A percentile compares a stretch with the other conserved stretches of the same genome.
These are phyloP conservation scores for Rubia tinctorum DNA, from an alignment of 305 asterid genomes.

Conservation along the genomic window DNA sequence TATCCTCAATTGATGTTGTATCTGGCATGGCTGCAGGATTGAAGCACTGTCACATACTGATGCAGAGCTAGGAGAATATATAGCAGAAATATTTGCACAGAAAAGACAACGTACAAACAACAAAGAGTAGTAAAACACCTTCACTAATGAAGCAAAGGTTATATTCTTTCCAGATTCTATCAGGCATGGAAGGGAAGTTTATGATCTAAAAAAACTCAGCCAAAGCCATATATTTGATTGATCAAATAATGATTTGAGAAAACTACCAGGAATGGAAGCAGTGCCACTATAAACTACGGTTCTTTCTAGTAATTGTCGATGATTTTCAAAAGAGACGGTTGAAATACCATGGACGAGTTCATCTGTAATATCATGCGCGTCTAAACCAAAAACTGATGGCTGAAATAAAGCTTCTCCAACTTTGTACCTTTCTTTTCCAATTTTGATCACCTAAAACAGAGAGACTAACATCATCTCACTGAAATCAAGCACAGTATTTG, in stretches of 20 bases:
- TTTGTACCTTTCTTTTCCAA: conserved; percentile 77
- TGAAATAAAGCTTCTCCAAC: conserved; percentile 94
- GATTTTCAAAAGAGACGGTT: conserved; percentile 91
- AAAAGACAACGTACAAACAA: background rate
- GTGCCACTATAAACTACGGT: conserved; percentile 98
- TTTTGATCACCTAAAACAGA: conserved; percentile 66
- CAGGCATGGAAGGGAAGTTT: conserved; percentile 35
- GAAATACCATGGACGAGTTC: conserved; percentile 88
- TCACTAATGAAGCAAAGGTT: conserved; percentile 69
- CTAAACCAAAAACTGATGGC: conserved; percentile 75
- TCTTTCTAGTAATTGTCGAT: conserved; percentile 91
- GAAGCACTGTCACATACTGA: no score
- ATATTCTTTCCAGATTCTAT: conserved; percentile 93
- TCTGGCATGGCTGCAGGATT: no score
- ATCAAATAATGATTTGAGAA: conserved; percentile 8
- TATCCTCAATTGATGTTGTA: no score
- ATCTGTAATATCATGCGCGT: conserved; percentile 88
- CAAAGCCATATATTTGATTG: background rate
- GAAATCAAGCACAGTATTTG: background rate
- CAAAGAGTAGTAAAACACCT: conserved; percentile 40
- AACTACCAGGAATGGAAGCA: conserved; percentile 69
- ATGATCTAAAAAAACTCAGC: background rate
- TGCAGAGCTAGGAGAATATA: no score
- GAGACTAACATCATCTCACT: background rate
- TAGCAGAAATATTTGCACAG: no score